These are phyloP conservation scores for Erodium trifolium DNA, from an alignment of 441 rosid species.

Conservation along the genomic window DNA sequence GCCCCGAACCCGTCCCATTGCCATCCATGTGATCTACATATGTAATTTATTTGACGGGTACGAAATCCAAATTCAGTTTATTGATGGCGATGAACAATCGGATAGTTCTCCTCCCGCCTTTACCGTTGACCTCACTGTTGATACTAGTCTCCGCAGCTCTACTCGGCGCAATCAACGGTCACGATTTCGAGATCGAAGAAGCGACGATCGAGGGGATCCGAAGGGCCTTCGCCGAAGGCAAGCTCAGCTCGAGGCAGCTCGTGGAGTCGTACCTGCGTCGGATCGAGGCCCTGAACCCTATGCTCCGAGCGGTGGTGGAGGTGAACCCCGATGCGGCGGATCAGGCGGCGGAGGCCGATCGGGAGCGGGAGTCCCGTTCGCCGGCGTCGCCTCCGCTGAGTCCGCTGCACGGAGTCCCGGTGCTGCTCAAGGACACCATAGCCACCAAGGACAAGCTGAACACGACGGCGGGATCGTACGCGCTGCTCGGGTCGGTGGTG, in stretches of 20 bases:
- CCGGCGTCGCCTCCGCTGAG: slow-evolving; percentile 7
- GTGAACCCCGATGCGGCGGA: slow-evolving; percentile 28
- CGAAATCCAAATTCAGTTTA: too few relatives aligned
- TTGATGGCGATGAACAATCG: not conserved
- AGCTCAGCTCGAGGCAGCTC: slow-evolving; percentile 22
- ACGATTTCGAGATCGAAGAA: not conserved
- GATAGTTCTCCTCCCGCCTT: not conserved
- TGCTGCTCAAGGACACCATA: slow-evolving; percentile 24
- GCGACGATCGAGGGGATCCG: not conserved
- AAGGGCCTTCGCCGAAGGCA: slow-evolving; percentile 13
- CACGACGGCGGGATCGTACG: slow-evolving; percentile 20
- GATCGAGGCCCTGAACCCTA: slow-evolving; percentile 26
- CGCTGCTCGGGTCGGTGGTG: slow-evolving; percentile 17
- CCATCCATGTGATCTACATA: too few relatives aligned
- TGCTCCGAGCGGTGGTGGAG: slow-evolving; percentile 28
- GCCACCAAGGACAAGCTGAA: slow-evolving; percentile 18
- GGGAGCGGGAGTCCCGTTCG: slow-evolving; percentile 14
- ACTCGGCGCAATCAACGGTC: not conserved
- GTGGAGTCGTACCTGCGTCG: slow-evolving; percentile 25
- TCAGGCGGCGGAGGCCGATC: slow-evolving; percentile 31
- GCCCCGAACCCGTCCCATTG: too few relatives aligned
- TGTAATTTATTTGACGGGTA: too few relatives aligned
- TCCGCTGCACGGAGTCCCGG: slow-evolving; percentile 12
- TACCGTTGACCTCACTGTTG: too few relatives aligned
- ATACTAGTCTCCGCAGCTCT: not conserved